phyloP scores from a whole-genome alignment of 495 filamentous ascomycete species.

The Aspergillus sparsus region DNA sequence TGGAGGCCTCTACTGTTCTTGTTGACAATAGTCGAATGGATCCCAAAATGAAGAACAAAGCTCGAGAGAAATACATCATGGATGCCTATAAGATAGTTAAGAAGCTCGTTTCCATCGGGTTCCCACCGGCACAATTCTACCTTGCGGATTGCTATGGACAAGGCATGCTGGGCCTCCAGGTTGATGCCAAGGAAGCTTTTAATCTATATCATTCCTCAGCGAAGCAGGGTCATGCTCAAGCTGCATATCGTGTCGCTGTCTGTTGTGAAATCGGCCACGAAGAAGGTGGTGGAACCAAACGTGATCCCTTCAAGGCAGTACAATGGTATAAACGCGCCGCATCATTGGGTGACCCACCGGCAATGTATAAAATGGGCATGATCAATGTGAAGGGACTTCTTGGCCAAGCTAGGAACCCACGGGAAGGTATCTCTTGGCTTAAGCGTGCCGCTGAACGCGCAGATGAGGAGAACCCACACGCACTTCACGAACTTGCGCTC shows the following conservation, averaged over 20 bases:
- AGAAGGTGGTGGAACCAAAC: constrained; percentile 86
- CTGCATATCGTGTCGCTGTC: constrained; percentile 92
- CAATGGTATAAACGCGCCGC: constrained; percentile 98
- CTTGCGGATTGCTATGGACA: constrained; percentile 87
- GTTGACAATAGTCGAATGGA: constrained; percentile 72
- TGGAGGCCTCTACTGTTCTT: constrained; percentile 79
- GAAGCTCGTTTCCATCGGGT: constrained; percentile 68
- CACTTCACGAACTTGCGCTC: constrained; percentile 86
- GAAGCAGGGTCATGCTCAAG: constrained; percentile 79
- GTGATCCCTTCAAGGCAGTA: constrained; percentile 88
- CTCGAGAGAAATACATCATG: constrained; percentile 77
- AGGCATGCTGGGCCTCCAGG: constrained; percentile 66
- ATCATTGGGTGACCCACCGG: constrained; percentile 82
- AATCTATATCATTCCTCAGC: constrained; percentile 90
- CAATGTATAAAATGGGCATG: constrained; percentile 98
- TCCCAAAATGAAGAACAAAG: constrained; percentile 68
- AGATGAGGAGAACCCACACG: constrained; percentile 89
- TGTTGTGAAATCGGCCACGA: constrained; percentile 97
- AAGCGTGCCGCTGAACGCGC: constrained; percentile 90
- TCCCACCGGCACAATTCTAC: constrained; percentile 90
- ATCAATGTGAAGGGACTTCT: constrained; percentile 93
- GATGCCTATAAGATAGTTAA: constrained; percentile 91
- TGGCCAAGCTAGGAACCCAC: constrained; percentile 78
- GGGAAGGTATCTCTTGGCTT: constrained; percentile 86
- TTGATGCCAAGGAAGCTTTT: constrained; percentile 88